Evolutionary conservation across 139 green algal species (phyloP).

Genomic region (Dunaliella primolecta): DNA sequence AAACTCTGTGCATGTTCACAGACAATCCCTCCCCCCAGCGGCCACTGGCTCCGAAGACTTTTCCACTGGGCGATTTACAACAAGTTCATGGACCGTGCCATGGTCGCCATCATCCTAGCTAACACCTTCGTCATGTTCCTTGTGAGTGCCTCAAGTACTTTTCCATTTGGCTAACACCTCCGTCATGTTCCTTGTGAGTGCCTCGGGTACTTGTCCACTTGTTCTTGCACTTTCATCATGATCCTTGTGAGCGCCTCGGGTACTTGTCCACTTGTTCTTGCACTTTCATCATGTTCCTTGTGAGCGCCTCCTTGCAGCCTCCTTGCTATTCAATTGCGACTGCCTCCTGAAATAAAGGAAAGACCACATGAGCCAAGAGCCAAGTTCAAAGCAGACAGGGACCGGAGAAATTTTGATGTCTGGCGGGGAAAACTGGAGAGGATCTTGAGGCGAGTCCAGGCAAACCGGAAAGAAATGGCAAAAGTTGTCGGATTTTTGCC

Average conservation of each 20-base stretch:
- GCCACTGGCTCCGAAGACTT: neutral
- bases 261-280: constrained; percentile 6
- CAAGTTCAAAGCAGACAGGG: no score
- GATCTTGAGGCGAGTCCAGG: no score
- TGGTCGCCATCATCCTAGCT: constrained; percentile 29
- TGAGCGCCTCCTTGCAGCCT: neutral
- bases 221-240: constrained; percentile 32
- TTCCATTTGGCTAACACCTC: constrained; percentile 17
- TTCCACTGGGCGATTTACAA: neutral
- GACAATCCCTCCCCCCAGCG: no score
- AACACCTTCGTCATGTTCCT: constrained; percentile 40
- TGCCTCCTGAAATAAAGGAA: no score
- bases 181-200: constrained; percentile 31
- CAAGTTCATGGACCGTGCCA: neutral
- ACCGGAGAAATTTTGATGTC: no score
- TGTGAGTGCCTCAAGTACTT: neutral
- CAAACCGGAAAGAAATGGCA: no score
- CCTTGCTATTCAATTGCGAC: no score
- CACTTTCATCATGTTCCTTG: constrained; percentile 36
- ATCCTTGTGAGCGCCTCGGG: constrained; percentile 9
- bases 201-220: neutral
- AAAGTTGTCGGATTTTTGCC: no score
- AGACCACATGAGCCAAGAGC: no score
- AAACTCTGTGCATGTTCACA: no score
- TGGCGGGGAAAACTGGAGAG: no score